A percentile compares a stretch with the other conserved stretches of the same genome.
These are phyloP conservation scores for Aeminium ludgeri DNA, from an alignment of 495 filamentous ascomycete species.

Conservation along the genomic window DNA sequence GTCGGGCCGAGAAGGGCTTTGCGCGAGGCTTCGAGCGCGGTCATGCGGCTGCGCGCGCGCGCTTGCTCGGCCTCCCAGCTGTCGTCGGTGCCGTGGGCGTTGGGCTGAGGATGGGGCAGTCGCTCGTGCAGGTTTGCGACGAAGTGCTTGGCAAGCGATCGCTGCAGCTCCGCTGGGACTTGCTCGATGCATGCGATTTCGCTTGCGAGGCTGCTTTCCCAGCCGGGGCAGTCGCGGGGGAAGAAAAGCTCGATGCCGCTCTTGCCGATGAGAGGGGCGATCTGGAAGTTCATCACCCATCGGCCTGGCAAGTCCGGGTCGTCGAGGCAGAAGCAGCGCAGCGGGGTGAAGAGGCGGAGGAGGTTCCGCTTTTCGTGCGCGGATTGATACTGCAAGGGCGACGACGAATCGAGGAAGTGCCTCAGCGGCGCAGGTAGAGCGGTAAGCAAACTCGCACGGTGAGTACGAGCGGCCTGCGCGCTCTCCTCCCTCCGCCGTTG, in stretches of 20 bases:
- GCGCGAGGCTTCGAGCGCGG: no score
- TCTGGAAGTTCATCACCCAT: conserved; percentile 23
- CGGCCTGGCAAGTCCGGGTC: conserved; percentile 14
- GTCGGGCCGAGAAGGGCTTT: background rate
- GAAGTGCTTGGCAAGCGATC: no score
- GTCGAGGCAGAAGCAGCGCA: conserved; percentile 14
- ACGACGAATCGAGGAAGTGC: conserved; percentile 2
- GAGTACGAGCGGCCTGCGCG: conserved; percentile 1
- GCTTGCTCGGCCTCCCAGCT: no score
- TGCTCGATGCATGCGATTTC: conserved; percentile 1
- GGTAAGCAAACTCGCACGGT: conserved; percentile 1
- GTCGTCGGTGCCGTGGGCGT: no score
- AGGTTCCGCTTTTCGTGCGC: background rate
- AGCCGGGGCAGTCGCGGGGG: background rate
- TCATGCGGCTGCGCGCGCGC: no score
- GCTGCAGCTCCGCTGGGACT: background rate
- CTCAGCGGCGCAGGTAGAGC: conserved; percentile 2
- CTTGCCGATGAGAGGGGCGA: conserved; percentile 20
- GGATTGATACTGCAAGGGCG: background rate
- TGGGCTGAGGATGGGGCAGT: no score
- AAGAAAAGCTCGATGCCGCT: conserved; percentile 9
- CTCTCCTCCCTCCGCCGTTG: background rate
- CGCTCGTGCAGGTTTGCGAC: no score
- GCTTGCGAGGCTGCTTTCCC: background rate
- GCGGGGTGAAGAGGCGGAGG: conserved; percentile 17